Percentiles rank a stretch among this genome's conserved stretches.
These are phyloP conservation scores for Bremia lactucae DNA, from an alignment of 352 stramenopile species.

Conservation along the genomic window DNA sequence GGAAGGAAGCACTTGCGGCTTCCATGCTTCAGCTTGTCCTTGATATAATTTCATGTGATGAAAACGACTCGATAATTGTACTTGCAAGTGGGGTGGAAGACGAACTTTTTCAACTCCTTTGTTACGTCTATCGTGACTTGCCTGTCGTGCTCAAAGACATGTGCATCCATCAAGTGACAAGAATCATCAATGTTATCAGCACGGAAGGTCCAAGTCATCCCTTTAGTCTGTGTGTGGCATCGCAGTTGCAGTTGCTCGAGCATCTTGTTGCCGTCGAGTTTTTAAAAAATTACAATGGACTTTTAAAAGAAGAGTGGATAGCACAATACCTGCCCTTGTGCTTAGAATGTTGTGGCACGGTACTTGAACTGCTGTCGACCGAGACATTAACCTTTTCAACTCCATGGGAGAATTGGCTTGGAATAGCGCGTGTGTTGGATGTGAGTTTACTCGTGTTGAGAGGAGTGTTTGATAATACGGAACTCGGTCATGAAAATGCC, in stretches of 20 bases:
- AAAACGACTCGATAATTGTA: slow-evolving; percentile 3
- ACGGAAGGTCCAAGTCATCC: slow-evolving; percentile 41
- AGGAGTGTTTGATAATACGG: slow-evolving; percentile 46
- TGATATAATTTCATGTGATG: slow-evolving; percentile 22
- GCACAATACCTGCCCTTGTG: slow-evolving; percentile 48
- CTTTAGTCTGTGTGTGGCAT: slow-evolving; percentile 25
- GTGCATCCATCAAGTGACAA: slow-evolving; percentile 34
- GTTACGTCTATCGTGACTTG: slow-evolving; percentile 35
- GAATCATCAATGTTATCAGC: slow-evolving; percentile 37
- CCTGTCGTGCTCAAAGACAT: slow-evolving; percentile 25
- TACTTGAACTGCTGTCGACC: slow-evolving; percentile 36
- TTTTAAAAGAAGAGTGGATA: slow-evolving; percentile 47
- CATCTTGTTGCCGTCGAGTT: slow-evolving; percentile 28
- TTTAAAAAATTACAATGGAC: slow-evolving; percentile 28
- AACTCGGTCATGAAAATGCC: slow-evolving; percentile 18
- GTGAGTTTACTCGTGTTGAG: slow-evolving; percentile 41
- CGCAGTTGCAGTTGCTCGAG: slow-evolving; percentile 38
- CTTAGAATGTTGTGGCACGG: slow-evolving; percentile 55
- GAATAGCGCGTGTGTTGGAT: slow-evolving; percentile 51
- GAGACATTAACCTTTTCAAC: slow-evolving; percentile 4
- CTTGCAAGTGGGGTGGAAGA: slow-evolving; percentile 22
- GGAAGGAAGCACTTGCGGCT: slow-evolving; percentile 23
- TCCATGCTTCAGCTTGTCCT: slow-evolving; percentile 28
- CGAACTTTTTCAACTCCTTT: slow-evolving; percentile 33
- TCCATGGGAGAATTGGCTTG: slow-evolving; percentile 13